Percentiles rank a stretch among this genome's conserved stretches.
Evolutionary conservation across 106 monocot genomes (phyloP).

Genomic region (Ottelia alismoides): DNA sequence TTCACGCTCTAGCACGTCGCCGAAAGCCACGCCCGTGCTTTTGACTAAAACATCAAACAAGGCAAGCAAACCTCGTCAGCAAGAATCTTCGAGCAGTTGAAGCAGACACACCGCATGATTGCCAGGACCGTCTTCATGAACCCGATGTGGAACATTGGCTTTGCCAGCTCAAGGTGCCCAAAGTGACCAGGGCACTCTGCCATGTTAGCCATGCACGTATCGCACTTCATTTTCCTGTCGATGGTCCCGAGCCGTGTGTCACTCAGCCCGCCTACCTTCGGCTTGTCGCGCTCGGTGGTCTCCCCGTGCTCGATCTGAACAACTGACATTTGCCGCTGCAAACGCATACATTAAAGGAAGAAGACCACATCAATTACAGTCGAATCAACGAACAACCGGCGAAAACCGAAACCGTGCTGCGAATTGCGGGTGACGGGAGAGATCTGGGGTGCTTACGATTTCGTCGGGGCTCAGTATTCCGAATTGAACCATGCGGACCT

Average conservation of each 20-base stretch:
- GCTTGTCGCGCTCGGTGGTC: slow-evolving; percentile 88
- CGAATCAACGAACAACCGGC: too few species aligned
- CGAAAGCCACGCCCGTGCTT: too few species aligned
- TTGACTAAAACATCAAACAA: too few species aligned
- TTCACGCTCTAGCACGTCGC: too few species aligned
- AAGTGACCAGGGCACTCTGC: slow-evolving; percentile 98
- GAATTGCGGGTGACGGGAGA: slow-evolving; percentile 1
- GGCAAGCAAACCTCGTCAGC: slow-evolving; percentile 93
- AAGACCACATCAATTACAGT: too few species aligned
- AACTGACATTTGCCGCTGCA: slow-evolving; percentile 97
- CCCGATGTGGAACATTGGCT: slow-evolving; percentile 96
- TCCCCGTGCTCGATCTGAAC: slow-evolving; percentile 78
- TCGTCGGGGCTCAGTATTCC: slow-evolving; percentile 96
- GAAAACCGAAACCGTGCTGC: too few species aligned
- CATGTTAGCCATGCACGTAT: slow-evolving; percentile 95
- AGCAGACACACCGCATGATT: slow-evolving; percentile 95
- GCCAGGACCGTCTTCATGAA: slow-evolving; percentile 95
- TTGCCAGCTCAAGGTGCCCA: slow-evolving; percentile 97
- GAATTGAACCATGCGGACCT: slow-evolving; percentile 85
- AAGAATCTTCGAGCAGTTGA: slow-evolving; percentile 97
- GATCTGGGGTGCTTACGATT: too few species aligned
- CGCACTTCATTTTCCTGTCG: slow-evolving; percentile 94
- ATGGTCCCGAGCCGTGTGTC: slow-evolving; percentile 88
- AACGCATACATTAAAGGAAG: background rate
- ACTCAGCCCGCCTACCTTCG: slow-evolving; percentile 77